Evolutionary conservation across 129 eudicot species (phyloP), one percentile per base, ranked within the genome.

Genomic region (Rutidosis leptorrhynchoides): DNA sequence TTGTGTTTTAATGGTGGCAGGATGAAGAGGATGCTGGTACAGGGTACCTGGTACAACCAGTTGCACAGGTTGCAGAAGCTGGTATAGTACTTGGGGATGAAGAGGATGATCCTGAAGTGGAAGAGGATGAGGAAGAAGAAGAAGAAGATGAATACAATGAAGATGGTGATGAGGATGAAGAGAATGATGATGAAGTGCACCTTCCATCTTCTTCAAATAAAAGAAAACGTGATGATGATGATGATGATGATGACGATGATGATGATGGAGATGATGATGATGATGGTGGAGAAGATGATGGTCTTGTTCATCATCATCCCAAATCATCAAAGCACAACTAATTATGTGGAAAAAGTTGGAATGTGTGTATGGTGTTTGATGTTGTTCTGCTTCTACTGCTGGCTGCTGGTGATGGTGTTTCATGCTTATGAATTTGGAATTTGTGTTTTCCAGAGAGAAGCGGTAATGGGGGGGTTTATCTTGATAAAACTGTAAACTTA

Each of bases 31-130:
- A 91, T 65, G 64, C 73, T 40, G 96, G 74, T n/a, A 51, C 80
- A 30, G 96, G 94, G 8, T 91, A 83, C 81, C 82, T 91, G 67
- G 88, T 91, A 46, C 97, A 91, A 56, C 97, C 95, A 45, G 97
- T 87, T 15, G 80, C n/a, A 15, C 90, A 83, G 70, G 84, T 58
- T 58, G 78, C 76, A 68, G 87, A 71, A 43, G 83, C n/a, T n/a
- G n/a, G 37, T 26, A 74, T 61, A 53, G 40, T 57, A 4, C 22
- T 14, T 62, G 87, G 71, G 40, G 81, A 63, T 27, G 79, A 82
- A 72, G 94, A 82, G 53, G 73, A 81, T 71, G 90, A 71, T 54
- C 73, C 85, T 16, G 73, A 58, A 74, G 79, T 57, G 63, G 85
- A 58, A 9, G 79, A 82, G 60, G 95, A 83, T 19, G 74, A 80